These are phyloP conservation scores for Curvularia sp. DNA, from an alignment of 2,329 filamentous ascomycete species.

Conservation along the genomic window DNA sequence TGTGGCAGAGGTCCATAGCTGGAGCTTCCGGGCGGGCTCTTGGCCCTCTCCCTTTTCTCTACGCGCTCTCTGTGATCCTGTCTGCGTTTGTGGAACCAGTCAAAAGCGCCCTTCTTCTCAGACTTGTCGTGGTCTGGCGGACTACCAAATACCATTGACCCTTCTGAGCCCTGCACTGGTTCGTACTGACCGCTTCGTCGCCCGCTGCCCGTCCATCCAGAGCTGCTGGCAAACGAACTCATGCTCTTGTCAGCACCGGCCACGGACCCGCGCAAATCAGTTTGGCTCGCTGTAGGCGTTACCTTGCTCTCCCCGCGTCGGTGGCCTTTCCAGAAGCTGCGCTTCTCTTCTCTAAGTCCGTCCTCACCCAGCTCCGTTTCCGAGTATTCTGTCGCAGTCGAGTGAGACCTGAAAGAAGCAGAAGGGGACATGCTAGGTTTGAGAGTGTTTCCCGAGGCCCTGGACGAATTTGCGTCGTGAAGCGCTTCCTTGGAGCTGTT, in stretches of 20 bases:
- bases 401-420: slow-evolving; percentile 75
- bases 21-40: slow-evolving; percentile 56
- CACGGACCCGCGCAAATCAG: slow-evolving; percentile 47
- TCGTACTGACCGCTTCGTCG: slow-evolving; percentile 47
- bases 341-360: slow-evolving; percentile 60
- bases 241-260: slow-evolving; percentile 50
- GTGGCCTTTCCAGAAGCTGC: slow-evolving; percentile 75
- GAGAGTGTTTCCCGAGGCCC: slow-evolving; percentile 60
- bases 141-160: slow-evolving; percentile 44
- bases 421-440: slow-evolving; percentile 76
- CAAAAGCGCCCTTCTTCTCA: slow-evolving; percentile 67
- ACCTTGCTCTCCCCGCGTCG: slow-evolving; percentile 46
- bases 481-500: slow-evolving; percentile 38
- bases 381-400: slow-evolving; percentile 76
- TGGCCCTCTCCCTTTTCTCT: slow-evolving; percentile 61
- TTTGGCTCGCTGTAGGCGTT: slow-evolving; percentile 48
- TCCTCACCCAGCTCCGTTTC: slow-evolving; percentile 79
- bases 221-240: slow-evolving; percentile 50
- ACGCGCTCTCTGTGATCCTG: slow-evolving; percentile 64
- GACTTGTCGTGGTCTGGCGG: slow-evolving; percentile 48
- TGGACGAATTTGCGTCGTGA: slow-evolving; percentile 54
- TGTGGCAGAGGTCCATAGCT: slow-evolving; percentile 31
- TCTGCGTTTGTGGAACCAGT: slow-evolving; percentile 71
- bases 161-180: slow-evolving; percentile 38
- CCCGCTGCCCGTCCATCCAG: slow-evolving; percentile 36